Conservation (phyloP, 2,329 filamentous ascomycete genomes). For the Hypoxylon sp. region DNA sequence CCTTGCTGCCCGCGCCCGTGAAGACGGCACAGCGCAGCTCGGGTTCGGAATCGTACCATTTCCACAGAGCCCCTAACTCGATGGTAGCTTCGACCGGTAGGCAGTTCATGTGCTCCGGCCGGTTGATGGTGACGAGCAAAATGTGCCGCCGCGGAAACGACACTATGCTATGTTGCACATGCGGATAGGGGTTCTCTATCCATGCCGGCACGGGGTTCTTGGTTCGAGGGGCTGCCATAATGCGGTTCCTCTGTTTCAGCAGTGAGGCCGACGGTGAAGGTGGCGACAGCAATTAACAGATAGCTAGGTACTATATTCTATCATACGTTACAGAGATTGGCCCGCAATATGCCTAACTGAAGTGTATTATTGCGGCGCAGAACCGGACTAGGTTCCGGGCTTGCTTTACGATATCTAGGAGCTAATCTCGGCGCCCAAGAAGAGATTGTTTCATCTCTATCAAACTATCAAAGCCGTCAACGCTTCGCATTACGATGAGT, state of each 20-base stretch:
- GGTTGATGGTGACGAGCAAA: slow-evolving; percentile 63
- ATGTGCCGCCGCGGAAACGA: slow-evolving; percentile 55
- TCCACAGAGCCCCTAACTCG: slow-evolving; percentile 51
- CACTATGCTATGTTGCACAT: too few relatives aligned
- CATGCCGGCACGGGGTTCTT: not conserved
- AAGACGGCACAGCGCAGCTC: too few relatives aligned
- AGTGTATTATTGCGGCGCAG: slow-evolving; percentile 48
- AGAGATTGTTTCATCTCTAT: slow-evolving; percentile 27
- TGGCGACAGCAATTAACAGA: slow-evolving; percentile 40
- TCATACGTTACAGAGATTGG: not conserved
- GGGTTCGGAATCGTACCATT: too few relatives aligned
- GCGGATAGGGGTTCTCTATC: not conserved
- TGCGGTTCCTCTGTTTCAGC: not conserved
- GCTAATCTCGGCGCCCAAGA: slow-evolving; percentile 2
- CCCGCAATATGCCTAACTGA: not conserved
- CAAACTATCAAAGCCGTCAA: slow-evolving; percentile 2
- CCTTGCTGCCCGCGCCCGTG: too few relatives aligned
- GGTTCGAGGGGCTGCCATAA: not conserved
- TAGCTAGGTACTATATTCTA: slow-evolving; percentile 34
- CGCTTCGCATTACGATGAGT: slow-evolving; percentile 9
- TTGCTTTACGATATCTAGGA: slow-evolving; percentile 11
- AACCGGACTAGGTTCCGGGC: slow-evolving; percentile 46
- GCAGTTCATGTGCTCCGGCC: slow-evolving; percentile 60
- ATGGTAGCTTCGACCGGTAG: slow-evolving; percentile 57
- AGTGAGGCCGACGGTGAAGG: not conserved